Percentiles rank a stretch among this genome's conserved stretches.
These are phyloP conservation scores for Vitis hybrid DNA, from an alignment of 177 flowering plant genomes.

Conservation along the genomic window DNA sequence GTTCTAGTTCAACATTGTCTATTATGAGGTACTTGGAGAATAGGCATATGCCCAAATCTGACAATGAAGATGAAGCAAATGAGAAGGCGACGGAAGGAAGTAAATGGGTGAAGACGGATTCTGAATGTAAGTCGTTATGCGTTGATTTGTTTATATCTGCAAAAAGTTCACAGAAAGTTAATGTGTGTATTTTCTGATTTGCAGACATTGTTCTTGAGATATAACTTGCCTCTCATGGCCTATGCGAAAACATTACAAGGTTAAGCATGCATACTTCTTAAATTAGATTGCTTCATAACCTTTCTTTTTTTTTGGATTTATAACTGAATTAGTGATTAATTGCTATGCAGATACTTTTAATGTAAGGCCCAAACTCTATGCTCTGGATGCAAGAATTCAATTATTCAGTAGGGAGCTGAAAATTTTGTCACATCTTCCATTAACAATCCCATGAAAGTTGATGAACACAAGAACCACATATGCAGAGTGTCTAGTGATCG, in stretches of 20 bases:
- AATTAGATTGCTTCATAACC: neutral
- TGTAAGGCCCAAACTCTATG: no score
- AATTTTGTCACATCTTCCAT: no score
- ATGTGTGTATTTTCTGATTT: constrained; percentile 6
- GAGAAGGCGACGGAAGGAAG: constrained; percentile 31
- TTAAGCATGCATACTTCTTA: constrained; percentile 1
- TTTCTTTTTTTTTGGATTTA: neutral
- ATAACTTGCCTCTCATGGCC: constrained; percentile 20
- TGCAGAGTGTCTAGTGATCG: no score
- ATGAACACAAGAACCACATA: no score
- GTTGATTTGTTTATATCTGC: neutral
- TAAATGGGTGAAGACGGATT: constrained; percentile 86
- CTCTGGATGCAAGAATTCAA: no score
- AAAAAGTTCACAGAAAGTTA: neutral
- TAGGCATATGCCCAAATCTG: constrained; percentile 12
- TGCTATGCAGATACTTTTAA: no score
- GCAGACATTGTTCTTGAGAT: constrained; percentile 86
- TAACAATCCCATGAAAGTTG: no score
- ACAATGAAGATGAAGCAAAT: constrained; percentile 26
- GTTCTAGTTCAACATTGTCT: constrained; percentile 25
- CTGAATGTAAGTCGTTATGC: constrained; percentile 58
- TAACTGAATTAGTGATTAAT: neutral
- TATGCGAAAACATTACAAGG: constrained; percentile 1
- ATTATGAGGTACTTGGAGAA: constrained; percentile 46
- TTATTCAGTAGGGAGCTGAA: no score